A percentile compares a stretch with the other conserved stretches of the same genome.
Evolutionary conservation across 2,329 filamentous ascomycete species (phyloP).

Genomic region (Phialophora macrospora): DNA sequence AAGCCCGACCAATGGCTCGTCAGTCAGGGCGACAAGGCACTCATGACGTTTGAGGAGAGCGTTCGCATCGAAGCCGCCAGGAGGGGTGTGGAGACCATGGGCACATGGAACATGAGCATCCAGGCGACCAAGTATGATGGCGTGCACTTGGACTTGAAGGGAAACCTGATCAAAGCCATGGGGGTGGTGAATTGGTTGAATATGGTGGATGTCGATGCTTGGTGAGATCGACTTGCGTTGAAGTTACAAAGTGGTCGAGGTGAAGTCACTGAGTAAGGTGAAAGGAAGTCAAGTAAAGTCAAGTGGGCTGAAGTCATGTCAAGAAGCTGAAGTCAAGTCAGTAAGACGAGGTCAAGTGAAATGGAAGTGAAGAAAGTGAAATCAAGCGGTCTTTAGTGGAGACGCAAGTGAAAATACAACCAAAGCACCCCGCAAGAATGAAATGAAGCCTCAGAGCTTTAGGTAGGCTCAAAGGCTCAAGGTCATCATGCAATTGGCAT

Average conservation of each 20-base stretch:
- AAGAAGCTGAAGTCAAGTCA: background rate
- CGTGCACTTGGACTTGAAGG: constrained; percentile 55
- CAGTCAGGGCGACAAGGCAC: constrained; percentile 55
- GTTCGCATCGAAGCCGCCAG: constrained; percentile 45
- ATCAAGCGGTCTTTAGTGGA: too few species aligned
- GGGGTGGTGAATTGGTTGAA: constrained; percentile 56
- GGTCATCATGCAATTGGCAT: too few species aligned
- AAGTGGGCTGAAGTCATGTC: background rate
- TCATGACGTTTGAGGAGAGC: constrained; percentile 53
- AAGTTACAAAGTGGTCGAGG: too few species aligned
- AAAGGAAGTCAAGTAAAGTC: too few species aligned
- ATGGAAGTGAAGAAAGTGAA: background rate
- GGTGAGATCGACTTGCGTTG: constrained; percentile 17
- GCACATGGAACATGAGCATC: constrained; percentile 59
- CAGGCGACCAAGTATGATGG: constrained; percentile 56
- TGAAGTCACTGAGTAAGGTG: too few species aligned
- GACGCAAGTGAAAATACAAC: background rate
- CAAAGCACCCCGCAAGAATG: too few species aligned
- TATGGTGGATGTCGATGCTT: constrained; percentile 31
- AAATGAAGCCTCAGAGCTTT: background rate
- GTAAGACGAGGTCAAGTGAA: background rate
- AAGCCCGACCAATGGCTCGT: constrained; percentile 56
- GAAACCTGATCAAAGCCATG: constrained; percentile 57
- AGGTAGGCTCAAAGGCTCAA: too few species aligned
- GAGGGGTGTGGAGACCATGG: constrained; percentile 52